phyloP scores from a whole-genome alignment of 768 basidiomycete species.

The Gloeophyllum trabeum region DNA sequence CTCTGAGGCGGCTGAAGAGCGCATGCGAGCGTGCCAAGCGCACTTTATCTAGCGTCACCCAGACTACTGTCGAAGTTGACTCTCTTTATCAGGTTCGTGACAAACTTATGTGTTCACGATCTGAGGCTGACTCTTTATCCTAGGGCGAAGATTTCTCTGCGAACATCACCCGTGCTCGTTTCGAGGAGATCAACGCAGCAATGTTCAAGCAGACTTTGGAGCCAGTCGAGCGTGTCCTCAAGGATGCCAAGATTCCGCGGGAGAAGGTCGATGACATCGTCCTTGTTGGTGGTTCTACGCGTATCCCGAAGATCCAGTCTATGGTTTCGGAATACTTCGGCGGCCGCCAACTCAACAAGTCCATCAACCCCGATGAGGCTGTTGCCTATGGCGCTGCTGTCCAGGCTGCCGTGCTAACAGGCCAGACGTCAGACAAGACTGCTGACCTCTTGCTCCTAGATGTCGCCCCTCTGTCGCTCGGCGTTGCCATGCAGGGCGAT shows the following conservation, averaged over 20 bases:
- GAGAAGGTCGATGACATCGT: constrained; percentile 99
- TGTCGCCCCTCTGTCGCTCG: constrained; percentile 95
- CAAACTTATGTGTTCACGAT: constrained; percentile 1
- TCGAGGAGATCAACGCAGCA: constrained; percentile 96
- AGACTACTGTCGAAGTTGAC: constrained; percentile 99
- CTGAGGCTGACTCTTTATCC: not conserved
- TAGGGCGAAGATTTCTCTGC: constrained; percentile 97
- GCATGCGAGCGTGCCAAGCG: constrained; percentile 99
- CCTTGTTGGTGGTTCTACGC: constrained; percentile 98
- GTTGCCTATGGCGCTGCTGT: constrained; percentile 99
- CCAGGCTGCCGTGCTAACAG: constrained; percentile 97
- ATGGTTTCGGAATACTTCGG: constrained; percentile 98
- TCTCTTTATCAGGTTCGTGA: constrained; percentile 80
- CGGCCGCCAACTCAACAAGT: constrained; percentile 97
- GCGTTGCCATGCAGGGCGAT: constrained; percentile 99
- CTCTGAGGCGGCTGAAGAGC: constrained; percentile 87
- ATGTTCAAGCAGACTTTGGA: constrained; percentile 97
- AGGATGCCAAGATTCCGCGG: constrained; percentile 96
- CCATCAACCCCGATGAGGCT: constrained; percentile 99
- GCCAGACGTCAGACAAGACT: constrained; percentile 98
- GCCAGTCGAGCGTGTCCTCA: constrained; percentile 97
- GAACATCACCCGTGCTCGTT: constrained; percentile 98
- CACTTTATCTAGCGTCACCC: constrained; percentile 94
- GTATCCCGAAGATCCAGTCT: constrained; percentile 98
- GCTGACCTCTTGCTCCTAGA: constrained; percentile 97